phyloP scores from a whole-genome alignment of 176 grass and related monocot genomes.

The Musa beccarii region DNA sequence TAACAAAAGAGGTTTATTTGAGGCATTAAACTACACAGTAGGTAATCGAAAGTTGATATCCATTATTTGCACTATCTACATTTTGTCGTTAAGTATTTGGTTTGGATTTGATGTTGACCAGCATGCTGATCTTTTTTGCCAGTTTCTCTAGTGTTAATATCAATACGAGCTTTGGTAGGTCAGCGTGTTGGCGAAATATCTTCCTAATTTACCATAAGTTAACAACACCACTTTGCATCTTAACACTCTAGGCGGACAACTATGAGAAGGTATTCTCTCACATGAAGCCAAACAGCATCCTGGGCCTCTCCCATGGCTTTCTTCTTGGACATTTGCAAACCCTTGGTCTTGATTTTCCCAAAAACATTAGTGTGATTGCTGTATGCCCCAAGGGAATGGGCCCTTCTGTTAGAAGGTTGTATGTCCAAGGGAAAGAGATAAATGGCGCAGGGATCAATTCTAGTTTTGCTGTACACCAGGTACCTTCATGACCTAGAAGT shows the following conservation, averaged over 20 bases:
- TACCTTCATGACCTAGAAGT: background rate
- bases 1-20: too few relatives aligned
- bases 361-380: constrained; percentile 67
- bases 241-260: constrained; percentile 52
- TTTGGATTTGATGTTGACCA: too few relatives aligned
- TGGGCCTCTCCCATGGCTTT: constrained; percentile 77
- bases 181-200: background rate
- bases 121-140: too few relatives aligned
- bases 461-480: constrained; percentile 79
- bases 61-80: too few relatives aligned
- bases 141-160: too few relatives aligned
- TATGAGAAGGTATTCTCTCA: constrained; percentile 84
- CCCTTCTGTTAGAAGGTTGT: constrained; percentile 61
- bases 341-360: constrained; percentile 50
- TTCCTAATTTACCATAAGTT: background rate
- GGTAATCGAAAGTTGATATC: too few relatives aligned
- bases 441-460: constrained; percentile 83
- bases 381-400: constrained; percentile 85
- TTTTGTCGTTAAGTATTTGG: too few relatives aligned
- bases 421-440: constrained; percentile 80
- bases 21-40: too few relatives aligned
- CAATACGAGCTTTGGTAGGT: too few relatives aligned
- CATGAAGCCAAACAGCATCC: constrained; percentile 76
- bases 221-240: background rate
- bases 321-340: constrained; percentile 71